These are phyloP conservation scores for Hyphodiscus hymeniophilus DNA, from an alignment of 495 filamentous ascomycete genomes.

Conservation along the genomic window DNA sequence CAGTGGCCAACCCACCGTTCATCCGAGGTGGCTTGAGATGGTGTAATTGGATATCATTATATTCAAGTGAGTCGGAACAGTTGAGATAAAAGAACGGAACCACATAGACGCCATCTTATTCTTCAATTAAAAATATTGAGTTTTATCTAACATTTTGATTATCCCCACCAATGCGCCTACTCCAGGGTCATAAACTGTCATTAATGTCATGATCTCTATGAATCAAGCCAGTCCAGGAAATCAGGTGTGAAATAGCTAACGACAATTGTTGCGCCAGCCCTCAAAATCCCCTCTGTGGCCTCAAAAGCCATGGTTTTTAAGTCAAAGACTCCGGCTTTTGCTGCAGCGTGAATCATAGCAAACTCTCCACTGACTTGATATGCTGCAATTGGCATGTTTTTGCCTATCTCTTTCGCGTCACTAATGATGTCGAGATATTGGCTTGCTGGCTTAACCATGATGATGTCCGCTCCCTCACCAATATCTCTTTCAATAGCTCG, in stretches of 20 bases:
- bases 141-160: too few relatives aligned
- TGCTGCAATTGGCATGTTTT: constrained; percentile 82
- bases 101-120: too few relatives aligned
- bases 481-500: constrained; percentile 89
- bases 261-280: constrained; percentile 86
- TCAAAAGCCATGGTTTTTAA: constrained; percentile 94
- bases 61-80: too few relatives aligned
- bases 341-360: constrained; percentile 95
- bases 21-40: too few relatives aligned
- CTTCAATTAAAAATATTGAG: too few relatives aligned
- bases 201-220: constrained; percentile 15
- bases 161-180: too few relatives aligned
- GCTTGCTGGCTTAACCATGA: constrained; percentile 96
- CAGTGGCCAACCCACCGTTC: too few relatives aligned
- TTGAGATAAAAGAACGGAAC: too few relatives aligned
- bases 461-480: constrained; percentile 88
- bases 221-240: constrained; percentile 75
- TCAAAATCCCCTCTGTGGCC: constrained; percentile 81
- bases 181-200: too few relatives aligned
- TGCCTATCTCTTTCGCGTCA: constrained; percentile 88
- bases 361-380: constrained; percentile 97
- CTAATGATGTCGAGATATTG: constrained; percentile 94
- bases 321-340: constrained; percentile 96
- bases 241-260: constrained; percentile 92
- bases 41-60: too few relatives aligned